These are phyloP conservation scores for Chlorella sp. DNA, from an alignment of 139 green algal species.

Conservation along the genomic window DNA sequence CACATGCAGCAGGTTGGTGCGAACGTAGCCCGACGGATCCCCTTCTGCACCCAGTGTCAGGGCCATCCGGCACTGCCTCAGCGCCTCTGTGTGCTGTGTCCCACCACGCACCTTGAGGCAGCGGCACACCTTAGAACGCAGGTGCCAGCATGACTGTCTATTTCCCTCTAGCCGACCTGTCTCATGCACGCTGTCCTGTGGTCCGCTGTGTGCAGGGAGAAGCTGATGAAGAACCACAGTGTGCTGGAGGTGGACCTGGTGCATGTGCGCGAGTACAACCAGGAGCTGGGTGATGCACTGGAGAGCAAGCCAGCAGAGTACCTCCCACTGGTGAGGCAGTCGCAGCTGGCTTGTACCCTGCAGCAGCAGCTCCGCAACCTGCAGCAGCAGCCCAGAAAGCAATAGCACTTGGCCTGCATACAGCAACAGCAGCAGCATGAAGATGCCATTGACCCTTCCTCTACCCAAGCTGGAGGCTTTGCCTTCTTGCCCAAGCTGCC, in stretches of 20 bases:
- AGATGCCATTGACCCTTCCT: too few species aligned
- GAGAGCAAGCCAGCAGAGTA: constrained; percentile 55
- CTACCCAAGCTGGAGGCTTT: background rate
- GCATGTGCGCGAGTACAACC: constrained; percentile 53
- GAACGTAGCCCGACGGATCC: too few species aligned
- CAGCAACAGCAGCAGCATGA: too few species aligned
- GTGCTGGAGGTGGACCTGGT: constrained; percentile 60
- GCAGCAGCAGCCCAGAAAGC: background rate
- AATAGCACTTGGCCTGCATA: background rate
- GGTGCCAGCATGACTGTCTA: too few species aligned
- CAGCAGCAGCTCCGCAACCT: background rate
- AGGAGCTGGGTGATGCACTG: constrained; percentile 49
- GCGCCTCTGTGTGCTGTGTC: too few species aligned
- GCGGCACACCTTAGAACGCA: too few species aligned
- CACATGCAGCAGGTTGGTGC: too few species aligned
- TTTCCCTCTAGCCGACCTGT: too few species aligned
- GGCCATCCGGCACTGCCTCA: too few species aligned
- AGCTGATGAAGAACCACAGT: constrained; percentile 39
- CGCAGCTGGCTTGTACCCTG: background rate
- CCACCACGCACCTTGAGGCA: too few species aligned
- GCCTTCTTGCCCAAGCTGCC: constrained; percentile 66
- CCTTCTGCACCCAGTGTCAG: too few species aligned
- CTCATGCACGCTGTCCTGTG: too few species aligned
- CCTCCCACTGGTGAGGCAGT: constrained; percentile 61
- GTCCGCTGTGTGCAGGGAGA: constrained; percentile 30